These are phyloP conservation scores for Penicillium sp. DNA, from an alignment of 2,329 filamentous ascomycete genomes.

Conservation along the genomic window DNA sequence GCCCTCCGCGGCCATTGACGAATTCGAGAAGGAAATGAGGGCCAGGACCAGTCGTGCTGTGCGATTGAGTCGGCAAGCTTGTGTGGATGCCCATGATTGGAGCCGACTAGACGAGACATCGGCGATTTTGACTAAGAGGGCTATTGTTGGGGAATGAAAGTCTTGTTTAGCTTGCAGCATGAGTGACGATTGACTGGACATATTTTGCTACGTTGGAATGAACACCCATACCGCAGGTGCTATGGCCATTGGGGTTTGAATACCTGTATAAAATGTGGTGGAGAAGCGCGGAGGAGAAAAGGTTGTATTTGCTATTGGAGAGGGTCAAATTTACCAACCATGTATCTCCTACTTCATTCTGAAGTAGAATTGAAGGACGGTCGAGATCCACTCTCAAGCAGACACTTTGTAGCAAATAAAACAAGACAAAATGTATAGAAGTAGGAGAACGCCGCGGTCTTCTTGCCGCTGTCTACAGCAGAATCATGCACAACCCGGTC, in stretches of 20 bases:
- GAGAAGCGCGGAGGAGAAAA: background rate
- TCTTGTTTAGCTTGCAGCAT: background rate
- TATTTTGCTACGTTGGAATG: background rate
- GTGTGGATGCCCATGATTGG: conserved; percentile 39
- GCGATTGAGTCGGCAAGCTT: conserved; percentile 37
- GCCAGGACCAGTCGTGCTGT: conserved; percentile 34
- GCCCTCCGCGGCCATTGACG: conserved; percentile 21
- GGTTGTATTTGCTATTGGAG: background rate
- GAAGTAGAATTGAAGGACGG: background rate
- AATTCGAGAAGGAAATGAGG: conserved; percentile 38
- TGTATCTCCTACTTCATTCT: background rate
- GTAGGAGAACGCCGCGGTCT: background rate
- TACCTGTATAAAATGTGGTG: background rate
- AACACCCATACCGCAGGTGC: background rate
- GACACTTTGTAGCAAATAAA: conserved; percentile 5
- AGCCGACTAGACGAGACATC: conserved; percentile 29
- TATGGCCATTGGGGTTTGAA: no score
- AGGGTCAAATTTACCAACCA: background rate
- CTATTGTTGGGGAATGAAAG: conserved; percentile 11
- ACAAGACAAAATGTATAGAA: conserved; percentile 1
- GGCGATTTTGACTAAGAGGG: conserved; percentile 33
- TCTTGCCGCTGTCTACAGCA: conserved; percentile 33
- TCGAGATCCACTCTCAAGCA: background rate
- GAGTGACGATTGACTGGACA: background rate
- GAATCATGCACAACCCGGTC: conserved; percentile 44